Conservation (phyloP, 371 early-diverging fungal genomes). For the Mortierella sp. region DNA sequence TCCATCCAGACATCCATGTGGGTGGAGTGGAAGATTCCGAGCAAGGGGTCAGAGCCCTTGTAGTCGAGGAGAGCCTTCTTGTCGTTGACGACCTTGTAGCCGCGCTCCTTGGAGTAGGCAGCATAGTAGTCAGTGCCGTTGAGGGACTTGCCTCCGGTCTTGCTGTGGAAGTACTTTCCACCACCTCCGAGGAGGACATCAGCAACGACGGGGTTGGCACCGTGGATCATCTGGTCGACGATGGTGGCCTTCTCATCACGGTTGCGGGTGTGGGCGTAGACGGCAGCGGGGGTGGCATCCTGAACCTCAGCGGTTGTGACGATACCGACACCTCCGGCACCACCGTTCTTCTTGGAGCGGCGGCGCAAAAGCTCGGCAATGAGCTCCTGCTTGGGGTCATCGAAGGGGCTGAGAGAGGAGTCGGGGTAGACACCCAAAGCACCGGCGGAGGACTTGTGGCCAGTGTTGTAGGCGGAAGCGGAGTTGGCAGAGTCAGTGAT, state of each 20-base stretch:
- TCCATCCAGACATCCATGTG: conserved; percentile 82
- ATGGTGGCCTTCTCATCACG: conserved; percentile 67
- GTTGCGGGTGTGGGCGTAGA: conserved; percentile 72
- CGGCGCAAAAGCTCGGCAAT: conserved; percentile 80
- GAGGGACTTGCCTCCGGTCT: conserved; percentile 61
- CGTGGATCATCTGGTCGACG: conserved; percentile 74
- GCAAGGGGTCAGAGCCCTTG: conserved; percentile 66
- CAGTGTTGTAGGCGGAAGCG: conserved; percentile 77
- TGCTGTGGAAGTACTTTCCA: conserved; percentile 68
- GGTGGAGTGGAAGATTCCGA: conserved; percentile 76
- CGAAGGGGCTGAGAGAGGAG: conserved; percentile 64
- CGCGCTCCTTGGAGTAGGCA: conserved; percentile 60
- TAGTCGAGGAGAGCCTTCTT: conserved; percentile 65
- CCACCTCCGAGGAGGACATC: conserved; percentile 82
- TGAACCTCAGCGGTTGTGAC: conserved; percentile 78
- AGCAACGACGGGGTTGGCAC: conserved; percentile 68
- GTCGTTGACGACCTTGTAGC: conserved; percentile 73
- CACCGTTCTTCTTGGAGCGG: conserved; percentile 71
- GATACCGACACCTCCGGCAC: conserved; percentile 70
- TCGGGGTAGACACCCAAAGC: conserved; percentile 77
- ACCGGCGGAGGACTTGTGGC: conserved; percentile 74
- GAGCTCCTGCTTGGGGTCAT: conserved; percentile 75
- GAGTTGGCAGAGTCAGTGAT: conserved; percentile 85
- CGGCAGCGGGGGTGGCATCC: conserved; percentile 84
- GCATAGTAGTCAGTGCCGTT: conserved; percentile 72